Percentiles rank a stretch among this genome's conserved stretches.
Conservation (phyloP, 345 rosid species). For the Passiflora organensis region DNA sequence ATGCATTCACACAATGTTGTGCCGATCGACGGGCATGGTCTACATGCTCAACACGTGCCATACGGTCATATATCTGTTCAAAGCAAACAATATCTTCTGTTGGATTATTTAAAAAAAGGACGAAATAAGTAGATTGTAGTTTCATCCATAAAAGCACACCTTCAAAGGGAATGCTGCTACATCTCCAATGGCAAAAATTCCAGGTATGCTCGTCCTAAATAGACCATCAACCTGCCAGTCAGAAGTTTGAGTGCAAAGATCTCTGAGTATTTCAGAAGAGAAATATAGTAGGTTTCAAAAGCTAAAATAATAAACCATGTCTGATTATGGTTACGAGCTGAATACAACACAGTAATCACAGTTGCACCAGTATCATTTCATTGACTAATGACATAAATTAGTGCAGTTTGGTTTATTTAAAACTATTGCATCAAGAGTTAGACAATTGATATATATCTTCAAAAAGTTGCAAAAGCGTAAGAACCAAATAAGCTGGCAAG, state of each 20-base stretch:
- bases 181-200: constrained; percentile 95
- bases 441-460: no score
- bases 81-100: constrained; percentile 10
- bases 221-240: constrained; percentile 71
- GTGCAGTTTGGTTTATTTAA: background rate
- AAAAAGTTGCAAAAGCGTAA: no score
- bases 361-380: background rate
- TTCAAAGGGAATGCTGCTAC: constrained; percentile 93
- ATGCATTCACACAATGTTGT: constrained; percentile 71
- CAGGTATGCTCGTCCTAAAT: constrained; percentile 75
- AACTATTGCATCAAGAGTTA: no score
- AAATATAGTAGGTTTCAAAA: no score
- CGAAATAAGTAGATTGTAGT: background rate
- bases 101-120: constrained; percentile 2
- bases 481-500: constrained; percentile 1
- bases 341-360: background rate
- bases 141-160: constrained; percentile 40
- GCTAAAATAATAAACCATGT: background rate
- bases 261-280: background rate
- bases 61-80: constrained; percentile 70
- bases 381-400: background rate
- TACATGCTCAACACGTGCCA: constrained; percentile 88
- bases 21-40: constrained; percentile 96
- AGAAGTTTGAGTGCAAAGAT: constrained; percentile 3
- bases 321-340: background rate